Conservation (phyloP, 169 alveolate genomes). For the Cryptosporidium ubiquitum region DNA sequence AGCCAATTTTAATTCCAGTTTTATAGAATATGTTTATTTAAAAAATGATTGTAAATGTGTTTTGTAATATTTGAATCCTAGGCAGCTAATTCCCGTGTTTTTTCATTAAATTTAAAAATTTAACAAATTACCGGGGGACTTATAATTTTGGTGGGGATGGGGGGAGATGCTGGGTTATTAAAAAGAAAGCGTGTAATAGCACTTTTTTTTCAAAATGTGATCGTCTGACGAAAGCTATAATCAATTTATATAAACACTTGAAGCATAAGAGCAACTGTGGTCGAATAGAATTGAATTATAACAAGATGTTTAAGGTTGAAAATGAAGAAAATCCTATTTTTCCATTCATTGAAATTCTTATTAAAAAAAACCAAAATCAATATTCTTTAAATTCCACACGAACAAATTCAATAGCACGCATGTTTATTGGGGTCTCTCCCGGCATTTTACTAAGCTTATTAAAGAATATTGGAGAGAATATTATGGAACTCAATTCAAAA, state of each 20-base stretch:
- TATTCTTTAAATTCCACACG: neutral
- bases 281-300: neutral
- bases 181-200: neutral
- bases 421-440: neutral
- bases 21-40: neutral
- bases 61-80: neutral
- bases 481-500: neutral
- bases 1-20: neutral
- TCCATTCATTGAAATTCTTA: neutral
- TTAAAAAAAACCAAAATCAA: neutral
- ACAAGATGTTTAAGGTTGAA: neutral
- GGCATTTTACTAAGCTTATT: neutral
- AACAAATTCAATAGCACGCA: neutral
- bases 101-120: too few relatives aligned
- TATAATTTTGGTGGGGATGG: neutral
- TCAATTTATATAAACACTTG: too few relatives aligned
- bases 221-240: neutral
- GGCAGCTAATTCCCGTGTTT: neutral
- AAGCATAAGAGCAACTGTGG: neutral
- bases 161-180: too few relatives aligned
- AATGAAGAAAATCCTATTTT: neutral
- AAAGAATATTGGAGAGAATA: neutral
- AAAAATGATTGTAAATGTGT: too few relatives aligned
- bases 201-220: neutral
- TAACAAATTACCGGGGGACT: neutral